Percentiles rank a stretch among this genome's conserved stretches.
Conservation (phyloP, 2,329 filamentous ascomycete genomes). For the Fusarium nematophilum region DNA sequence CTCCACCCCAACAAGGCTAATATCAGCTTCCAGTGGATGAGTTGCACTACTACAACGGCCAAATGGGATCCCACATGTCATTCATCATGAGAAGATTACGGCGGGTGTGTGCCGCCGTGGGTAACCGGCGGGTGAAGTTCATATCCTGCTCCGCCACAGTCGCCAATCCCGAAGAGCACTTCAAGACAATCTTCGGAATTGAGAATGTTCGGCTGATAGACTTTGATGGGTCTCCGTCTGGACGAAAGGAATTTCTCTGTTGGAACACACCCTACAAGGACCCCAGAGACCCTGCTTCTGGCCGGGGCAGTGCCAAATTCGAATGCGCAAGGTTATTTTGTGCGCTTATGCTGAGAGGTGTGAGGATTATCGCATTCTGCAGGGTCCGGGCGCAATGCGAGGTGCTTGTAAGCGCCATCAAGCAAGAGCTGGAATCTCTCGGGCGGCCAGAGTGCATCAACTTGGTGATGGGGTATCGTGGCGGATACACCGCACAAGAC, state of each 20-base stretch:
- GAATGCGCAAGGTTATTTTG: slow-evolving; percentile 94
- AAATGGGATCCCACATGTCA: slow-evolving; percentile 93
- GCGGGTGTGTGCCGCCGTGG: slow-evolving; percentile 88
- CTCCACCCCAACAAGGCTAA: slow-evolving; percentile 10
- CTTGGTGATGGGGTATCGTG: slow-evolving; percentile 94
- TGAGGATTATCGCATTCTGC: slow-evolving; percentile 93
- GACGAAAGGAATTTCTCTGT: slow-evolving; percentile 93
- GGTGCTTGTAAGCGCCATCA: slow-evolving; percentile 81
- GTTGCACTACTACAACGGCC: slow-evolving; percentile 94
- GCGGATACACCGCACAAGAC: slow-evolving; percentile 93
- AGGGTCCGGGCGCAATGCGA: slow-evolving; percentile 90
- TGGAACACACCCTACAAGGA: slow-evolving; percentile 98
- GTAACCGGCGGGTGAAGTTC: slow-evolving; percentile 87
- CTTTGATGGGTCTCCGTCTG: slow-evolving; percentile 89
- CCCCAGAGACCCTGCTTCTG: slow-evolving; percentile 85
- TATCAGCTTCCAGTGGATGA: slow-evolving; percentile 71
- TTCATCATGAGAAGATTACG: slow-evolving; percentile 93
- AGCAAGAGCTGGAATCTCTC: slow-evolving; percentile 77
- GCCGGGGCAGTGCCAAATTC: slow-evolving; percentile 82
- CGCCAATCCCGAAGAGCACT: slow-evolving; percentile 90
- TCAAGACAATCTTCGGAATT: slow-evolving; percentile 93
- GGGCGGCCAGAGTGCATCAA: slow-evolving; percentile 80
- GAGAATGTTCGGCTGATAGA: slow-evolving; percentile 84
- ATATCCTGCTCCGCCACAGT: slow-evolving; percentile 97
- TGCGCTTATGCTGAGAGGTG: slow-evolving; percentile 86